Evolutionary conservation across 768 basidiomycete species (phyloP), one percentile per base, ranked within the genome.

Genomic region (Psilocybe azurescens): DNA sequence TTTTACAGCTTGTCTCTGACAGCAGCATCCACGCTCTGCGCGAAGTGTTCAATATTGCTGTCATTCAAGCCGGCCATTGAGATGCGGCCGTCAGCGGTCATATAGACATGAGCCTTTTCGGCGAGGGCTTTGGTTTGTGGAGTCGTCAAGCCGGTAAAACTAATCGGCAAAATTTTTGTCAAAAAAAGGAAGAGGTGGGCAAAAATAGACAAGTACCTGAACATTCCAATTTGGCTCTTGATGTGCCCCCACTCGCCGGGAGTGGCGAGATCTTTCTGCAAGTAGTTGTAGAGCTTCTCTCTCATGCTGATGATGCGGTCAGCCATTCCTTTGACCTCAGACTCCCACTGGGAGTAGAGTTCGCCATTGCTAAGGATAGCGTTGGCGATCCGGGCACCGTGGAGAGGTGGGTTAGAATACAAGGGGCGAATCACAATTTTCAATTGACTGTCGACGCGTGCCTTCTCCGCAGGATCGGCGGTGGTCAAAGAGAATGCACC

Each of bases 371-470:
- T 86, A 50, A 99, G 80, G 66, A 99, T 96, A 44, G 91, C 84
- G 72, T 83, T 88, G 62, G 93, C 95, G 69, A 97, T 89, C 51
- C 90, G 85, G 41, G 95, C 94, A 65, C 95, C 95, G 70, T 94
- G 91, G 36, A 91, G 73, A 16, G 97, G 97, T 61, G 97, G 97
- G 84, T 98, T 99, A 56, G 97, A 99, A 81, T 98, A 98, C 88
- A 98, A 89, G 46, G 95, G 95, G 11, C 97, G 89, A 66, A 97
- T 89, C 63, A 99, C 79, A 64, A 99, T 97, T 82, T 97, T 95
- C 72, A 99, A 78, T 77, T 98, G 97, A 74, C 90, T 93, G 77
- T 96, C 92, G 46, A 98, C 89, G 52, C 94, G 89, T 33, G 87
- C 89, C 76, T 88, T 92, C 78, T 94, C 94, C 65, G 86, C 90